Conservation (phyloP, 306 rosid genomes). For the Vigna trinervia region DNA sequence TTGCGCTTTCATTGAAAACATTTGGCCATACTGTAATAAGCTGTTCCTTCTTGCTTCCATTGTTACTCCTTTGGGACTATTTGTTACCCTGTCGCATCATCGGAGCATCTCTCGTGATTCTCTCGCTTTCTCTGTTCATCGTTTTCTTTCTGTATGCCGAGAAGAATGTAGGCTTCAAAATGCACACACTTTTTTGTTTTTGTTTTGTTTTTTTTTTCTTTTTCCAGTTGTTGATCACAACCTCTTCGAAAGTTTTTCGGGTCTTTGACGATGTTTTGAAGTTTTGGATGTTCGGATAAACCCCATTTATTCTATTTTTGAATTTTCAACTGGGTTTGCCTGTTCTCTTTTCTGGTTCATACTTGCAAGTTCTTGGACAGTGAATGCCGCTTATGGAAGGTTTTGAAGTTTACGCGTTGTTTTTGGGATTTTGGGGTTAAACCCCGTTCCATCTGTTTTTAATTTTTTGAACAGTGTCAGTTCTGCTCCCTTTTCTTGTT, state of each 20-base stretch:
- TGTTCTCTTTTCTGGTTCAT: neutral
- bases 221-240: neutral
- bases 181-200: neutral
- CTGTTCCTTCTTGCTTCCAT: neutral
- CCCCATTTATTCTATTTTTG: conserved; percentile 22
- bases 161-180: neutral
- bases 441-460: conserved; percentile 15
- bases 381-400: neutral
- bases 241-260: neutral
- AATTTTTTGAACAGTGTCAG: neutral
- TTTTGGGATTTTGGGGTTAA: conserved; percentile 7
- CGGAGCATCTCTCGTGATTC: neutral
- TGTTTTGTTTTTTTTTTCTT: neutral
- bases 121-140: conserved; percentile 6
- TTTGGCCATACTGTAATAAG: neutral
- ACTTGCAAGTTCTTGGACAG: neutral
- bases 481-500: neutral
- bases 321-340: conserved; percentile 4
- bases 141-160: neutral
- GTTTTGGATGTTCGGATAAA: conserved; percentile 10
- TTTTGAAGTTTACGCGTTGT: neutral
- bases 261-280: neutral
- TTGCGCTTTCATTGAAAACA: neutral
- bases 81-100: neutral
- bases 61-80: neutral